A percentile compares a stretch with the other conserved stretches of the same genome.
Evolutionary conservation across 2,329 filamentous ascomycete species (phyloP).

Genomic region (Colletotrichum trifolii): DNA sequence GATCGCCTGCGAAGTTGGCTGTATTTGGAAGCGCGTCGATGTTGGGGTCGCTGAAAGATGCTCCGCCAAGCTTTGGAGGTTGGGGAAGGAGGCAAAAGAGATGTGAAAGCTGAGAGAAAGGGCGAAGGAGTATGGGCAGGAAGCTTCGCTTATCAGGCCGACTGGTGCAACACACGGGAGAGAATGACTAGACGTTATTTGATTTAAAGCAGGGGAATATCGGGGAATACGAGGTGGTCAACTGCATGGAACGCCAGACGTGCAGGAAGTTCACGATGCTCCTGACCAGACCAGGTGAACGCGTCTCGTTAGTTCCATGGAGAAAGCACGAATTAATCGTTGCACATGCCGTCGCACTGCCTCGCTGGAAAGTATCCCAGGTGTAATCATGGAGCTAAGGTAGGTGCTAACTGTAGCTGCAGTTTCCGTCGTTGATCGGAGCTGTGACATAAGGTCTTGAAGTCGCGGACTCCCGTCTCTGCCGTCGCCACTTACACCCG

Average conservation of each 20-base stretch:
- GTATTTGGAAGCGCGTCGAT: conserved; percentile 12
- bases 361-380: conserved; percentile 30
- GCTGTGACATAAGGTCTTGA: conserved; percentile 11
- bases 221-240: not conserved
- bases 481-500: not conserved
- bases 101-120: not conserved
- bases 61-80: conserved; percentile 21
- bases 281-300: conserved; percentile 8
- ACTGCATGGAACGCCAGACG: conserved; percentile 3
- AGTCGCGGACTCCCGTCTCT: conserved; percentile 22
- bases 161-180: not conserved
- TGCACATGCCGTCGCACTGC: conserved; percentile 23
- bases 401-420: too few species aligned
- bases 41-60: conserved; percentile 11
- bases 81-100: not conserved
- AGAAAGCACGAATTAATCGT: conserved; percentile 6
- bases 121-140: not conserved
- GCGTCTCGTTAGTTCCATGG: conserved; percentile 22
- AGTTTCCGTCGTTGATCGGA: not conserved
- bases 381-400: too few species aligned
- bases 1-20: conserved; percentile 23
- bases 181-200: not conserved
- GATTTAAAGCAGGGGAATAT: not conserved
- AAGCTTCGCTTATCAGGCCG: conserved; percentile 21
- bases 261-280: conserved; percentile 24